Percentiles rank a stretch among this genome's conserved stretches.
Conservation (phyloP, 2,329 filamentous ascomycete genomes). For the Trichoderma sp. region DNA sequence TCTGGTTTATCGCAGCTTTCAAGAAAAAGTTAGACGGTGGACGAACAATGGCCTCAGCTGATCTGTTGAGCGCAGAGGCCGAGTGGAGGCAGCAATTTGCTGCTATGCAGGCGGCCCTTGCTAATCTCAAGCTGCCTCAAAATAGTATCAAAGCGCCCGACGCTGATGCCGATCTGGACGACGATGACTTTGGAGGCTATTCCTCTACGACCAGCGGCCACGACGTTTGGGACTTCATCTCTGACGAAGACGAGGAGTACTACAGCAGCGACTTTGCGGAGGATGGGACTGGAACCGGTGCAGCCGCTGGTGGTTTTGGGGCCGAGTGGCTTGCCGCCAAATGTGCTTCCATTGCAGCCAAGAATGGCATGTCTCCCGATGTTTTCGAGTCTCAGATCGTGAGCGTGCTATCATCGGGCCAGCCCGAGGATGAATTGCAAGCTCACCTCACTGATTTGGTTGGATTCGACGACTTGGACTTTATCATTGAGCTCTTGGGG, state of each 20-base stretch:
- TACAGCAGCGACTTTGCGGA: constrained; percentile 64
- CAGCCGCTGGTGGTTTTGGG: constrained; percentile 48
- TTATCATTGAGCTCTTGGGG: constrained; percentile 86
- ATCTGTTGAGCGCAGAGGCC: constrained; percentile 46
- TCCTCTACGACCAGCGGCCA: constrained; percentile 65
- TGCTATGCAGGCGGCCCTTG: constrained; percentile 84
- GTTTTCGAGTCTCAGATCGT: constrained; percentile 78
- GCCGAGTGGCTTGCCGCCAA: constrained; percentile 70
- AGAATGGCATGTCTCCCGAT: constrained; percentile 65
- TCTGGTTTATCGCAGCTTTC: not conserved
- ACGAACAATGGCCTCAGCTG: constrained; percentile 37
- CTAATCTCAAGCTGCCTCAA: constrained; percentile 61
- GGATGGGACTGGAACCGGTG: constrained; percentile 34
- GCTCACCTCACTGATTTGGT: constrained; percentile 85
- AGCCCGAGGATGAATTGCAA: constrained; percentile 82
- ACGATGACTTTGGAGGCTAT: constrained; percentile 62
- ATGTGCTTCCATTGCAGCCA: constrained; percentile 67
- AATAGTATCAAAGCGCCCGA: constrained; percentile 37
- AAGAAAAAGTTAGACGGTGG: not conserved
- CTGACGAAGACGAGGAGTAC: constrained; percentile 67
- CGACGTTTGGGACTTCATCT: constrained; percentile 93
- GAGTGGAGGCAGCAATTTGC: constrained; percentile 85
- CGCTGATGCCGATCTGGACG: constrained; percentile 54
- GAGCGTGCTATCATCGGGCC: constrained; percentile 68
- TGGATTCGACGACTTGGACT: constrained; percentile 90